A percentile compares a stretch with the other conserved stretches of the same genome.
Conservation (phyloP, 2,329 filamentous ascomycete genomes). For the Phyllosticta citriasiana region DNA sequence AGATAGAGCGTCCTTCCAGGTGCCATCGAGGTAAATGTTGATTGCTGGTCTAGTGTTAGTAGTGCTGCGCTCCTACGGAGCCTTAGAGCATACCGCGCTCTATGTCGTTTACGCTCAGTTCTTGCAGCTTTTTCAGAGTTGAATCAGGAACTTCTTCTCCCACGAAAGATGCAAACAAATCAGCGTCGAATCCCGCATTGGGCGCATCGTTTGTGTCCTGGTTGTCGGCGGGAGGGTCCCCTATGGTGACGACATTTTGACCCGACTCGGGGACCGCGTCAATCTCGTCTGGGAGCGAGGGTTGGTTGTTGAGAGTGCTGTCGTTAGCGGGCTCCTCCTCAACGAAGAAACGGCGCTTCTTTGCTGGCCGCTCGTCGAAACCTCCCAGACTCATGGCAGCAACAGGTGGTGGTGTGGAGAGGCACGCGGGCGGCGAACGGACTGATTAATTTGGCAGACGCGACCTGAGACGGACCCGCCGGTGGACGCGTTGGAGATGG, state of each 20-base stretch:
- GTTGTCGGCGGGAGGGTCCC: conserved; percentile 7
- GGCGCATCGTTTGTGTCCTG: conserved; percentile 11
- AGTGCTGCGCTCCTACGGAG: neutral
- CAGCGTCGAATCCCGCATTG: conserved; percentile 41
- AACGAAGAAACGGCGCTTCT: conserved; percentile 54
- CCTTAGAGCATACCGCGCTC: conserved; percentile 34
- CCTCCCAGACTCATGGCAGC: conserved; percentile 28
- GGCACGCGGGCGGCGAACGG: conserved; percentile 8
- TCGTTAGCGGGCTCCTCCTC: conserved; percentile 31
- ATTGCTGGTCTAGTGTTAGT: conserved; percentile 34
- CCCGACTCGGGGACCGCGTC: conserved; percentile 21
- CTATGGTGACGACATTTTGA: conserved; percentile 5
- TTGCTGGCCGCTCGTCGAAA: conserved; percentile 44
- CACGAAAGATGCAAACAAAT: conserved; percentile 48
- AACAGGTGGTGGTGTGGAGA: neutral
- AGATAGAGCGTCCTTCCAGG: conserved; percentile 39
- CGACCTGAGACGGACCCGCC: neutral
- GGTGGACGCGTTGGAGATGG: neutral
- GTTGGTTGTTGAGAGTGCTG: conserved; percentile 13
- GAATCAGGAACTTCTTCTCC: conserved; percentile 39
- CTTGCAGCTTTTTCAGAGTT: conserved; percentile 39
- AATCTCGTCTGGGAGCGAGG: conserved; percentile 23
- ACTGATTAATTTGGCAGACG: neutral
- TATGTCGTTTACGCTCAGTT: conserved; percentile 42
- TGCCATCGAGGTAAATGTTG: conserved; percentile 55